phyloP scores from a whole-genome alignment of 129 eudicot species.

The Glebionis coronaria region DNA sequence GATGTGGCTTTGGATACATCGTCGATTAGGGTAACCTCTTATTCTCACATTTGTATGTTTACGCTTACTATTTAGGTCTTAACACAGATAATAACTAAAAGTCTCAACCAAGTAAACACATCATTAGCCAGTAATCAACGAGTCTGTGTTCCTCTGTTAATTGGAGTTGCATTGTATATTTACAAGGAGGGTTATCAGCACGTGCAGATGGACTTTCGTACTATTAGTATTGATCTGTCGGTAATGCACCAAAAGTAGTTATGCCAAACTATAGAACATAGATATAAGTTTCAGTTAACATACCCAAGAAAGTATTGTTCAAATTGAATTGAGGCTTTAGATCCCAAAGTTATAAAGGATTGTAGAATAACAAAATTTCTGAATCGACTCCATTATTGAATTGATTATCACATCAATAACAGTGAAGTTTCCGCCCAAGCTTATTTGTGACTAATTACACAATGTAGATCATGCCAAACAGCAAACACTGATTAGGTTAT shows the following conservation, averaged over 20 bases:
- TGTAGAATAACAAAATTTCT: too few species aligned
- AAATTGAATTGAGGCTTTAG: too few species aligned
- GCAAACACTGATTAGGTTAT: background rate
- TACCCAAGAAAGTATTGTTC: too few species aligned
- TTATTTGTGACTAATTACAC: background rate
- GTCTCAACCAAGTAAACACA: background rate
- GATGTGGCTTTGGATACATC: constrained; percentile 17
- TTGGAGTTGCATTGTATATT: background rate
- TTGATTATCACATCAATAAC: constrained; percentile 9
- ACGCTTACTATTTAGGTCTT: background rate
- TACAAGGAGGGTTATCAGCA: constrained; percentile 56
- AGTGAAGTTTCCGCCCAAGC: background rate
- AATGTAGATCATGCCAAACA: background rate
- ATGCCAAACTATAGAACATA: too few species aligned
- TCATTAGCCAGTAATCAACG: too few species aligned
- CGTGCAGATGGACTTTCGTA: constrained; percentile 52
- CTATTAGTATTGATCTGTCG: too few species aligned
- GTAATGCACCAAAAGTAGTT: too few species aligned
- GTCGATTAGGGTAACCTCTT: constrained; percentile 9
- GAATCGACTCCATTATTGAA: background rate
- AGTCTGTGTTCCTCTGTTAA: background rate
- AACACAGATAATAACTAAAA: background rate
- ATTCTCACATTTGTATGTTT: background rate
- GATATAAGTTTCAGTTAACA: too few species aligned
- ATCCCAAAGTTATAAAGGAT: too few species aligned